These are phyloP conservation scores for Rhypophila decipiens DNA, from an alignment of 495 filamentous ascomycete genomes.

Conservation along the genomic window DNA sequence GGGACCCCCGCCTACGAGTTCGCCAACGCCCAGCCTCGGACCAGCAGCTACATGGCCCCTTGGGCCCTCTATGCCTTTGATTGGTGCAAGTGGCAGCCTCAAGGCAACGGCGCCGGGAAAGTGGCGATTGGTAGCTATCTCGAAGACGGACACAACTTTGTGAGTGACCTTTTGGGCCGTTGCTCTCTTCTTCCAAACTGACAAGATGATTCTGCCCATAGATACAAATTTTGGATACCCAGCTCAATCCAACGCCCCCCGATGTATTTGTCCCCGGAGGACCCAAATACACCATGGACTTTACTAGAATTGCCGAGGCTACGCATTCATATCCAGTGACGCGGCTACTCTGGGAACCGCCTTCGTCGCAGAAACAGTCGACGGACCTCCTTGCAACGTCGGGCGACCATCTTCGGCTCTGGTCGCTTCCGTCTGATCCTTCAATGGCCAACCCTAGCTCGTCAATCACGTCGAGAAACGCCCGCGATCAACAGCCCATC, in stretches of 20 bases:
- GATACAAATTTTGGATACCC: slow-evolving; percentile 97
- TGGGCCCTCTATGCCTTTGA: slow-evolving; percentile 96
- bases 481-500: slow-evolving; percentile 55
- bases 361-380: slow-evolving; percentile 91
- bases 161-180: no score
- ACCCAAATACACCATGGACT: slow-evolving; percentile 72
- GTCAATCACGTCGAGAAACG: slow-evolving; percentile 65
- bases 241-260: slow-evolving; percentile 62
- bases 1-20: slow-evolving; percentile 50
- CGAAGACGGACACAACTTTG: slow-evolving; percentile 97
- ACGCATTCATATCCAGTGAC: slow-evolving; percentile 98
- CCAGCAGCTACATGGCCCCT: slow-evolving; percentile 84
- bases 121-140: slow-evolving; percentile 92
- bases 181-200: no score
- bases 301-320: slow-evolving; percentile 91
- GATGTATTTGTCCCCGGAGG: slow-evolving; percentile 67
- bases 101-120: slow-evolving; percentile 74
- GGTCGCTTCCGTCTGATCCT: slow-evolving; percentile 70
- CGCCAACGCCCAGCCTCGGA: slow-evolving; percentile 43
- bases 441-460: slow-evolving; percentile 50
- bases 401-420: slow-evolving; percentile 90
- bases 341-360: slow-evolving; percentile 92
- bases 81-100: slow-evolving; percentile 98
- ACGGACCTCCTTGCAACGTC: slow-evolving; percentile 96
- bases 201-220: slow-evolving; percentile 25